Conservation (phyloP, 2,329 filamentous ascomycete species). For the Trichoderma hamatum region DNA sequence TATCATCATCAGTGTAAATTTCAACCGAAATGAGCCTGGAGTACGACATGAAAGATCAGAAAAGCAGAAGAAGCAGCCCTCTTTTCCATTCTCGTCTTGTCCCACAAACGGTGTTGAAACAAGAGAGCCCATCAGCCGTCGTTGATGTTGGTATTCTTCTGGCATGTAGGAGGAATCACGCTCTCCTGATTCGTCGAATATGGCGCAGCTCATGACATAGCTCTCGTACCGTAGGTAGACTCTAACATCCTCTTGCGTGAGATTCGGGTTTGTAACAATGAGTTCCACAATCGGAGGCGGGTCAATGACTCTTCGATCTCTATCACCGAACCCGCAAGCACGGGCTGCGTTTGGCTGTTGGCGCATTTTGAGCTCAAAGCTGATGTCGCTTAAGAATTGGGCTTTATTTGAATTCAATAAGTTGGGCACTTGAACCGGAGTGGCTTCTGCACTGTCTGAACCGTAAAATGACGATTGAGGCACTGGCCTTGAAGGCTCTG, state of each 20-base stretch:
- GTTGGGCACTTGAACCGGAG: conserved; percentile 33
- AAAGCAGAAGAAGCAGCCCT: conserved; percentile 86
- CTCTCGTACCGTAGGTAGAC: conserved; percentile 61
- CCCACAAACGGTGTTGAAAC: conserved; percentile 78
- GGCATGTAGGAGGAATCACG: conserved; percentile 73
- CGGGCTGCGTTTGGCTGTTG: conserved; percentile 79
- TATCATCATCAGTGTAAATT: conserved; percentile 73
- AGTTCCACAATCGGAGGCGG: conserved; percentile 82
- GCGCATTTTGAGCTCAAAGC: conserved; percentile 55
- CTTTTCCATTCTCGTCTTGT: conserved; percentile 69
- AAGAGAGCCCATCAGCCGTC: conserved; percentile 77
- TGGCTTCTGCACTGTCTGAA: neutral
- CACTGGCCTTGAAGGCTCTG: conserved; percentile 5
- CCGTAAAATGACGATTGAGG: neutral
- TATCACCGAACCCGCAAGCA: conserved; percentile 81
- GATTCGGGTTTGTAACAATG: conserved; percentile 60
- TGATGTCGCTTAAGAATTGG: conserved; percentile 31
- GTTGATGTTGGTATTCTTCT: conserved; percentile 70
- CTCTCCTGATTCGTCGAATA: conserved; percentile 70
- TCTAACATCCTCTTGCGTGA: conserved; percentile 57
- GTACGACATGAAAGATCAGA: conserved; percentile 80
- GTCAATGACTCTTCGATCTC: conserved; percentile 80
- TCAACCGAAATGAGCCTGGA: conserved; percentile 73
- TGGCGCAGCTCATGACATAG: conserved; percentile 74
- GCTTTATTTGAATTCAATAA: conserved; percentile 33